Conservation (phyloP, 257 asterid genomes). For the Nicotiana benthamiana region DNA sequence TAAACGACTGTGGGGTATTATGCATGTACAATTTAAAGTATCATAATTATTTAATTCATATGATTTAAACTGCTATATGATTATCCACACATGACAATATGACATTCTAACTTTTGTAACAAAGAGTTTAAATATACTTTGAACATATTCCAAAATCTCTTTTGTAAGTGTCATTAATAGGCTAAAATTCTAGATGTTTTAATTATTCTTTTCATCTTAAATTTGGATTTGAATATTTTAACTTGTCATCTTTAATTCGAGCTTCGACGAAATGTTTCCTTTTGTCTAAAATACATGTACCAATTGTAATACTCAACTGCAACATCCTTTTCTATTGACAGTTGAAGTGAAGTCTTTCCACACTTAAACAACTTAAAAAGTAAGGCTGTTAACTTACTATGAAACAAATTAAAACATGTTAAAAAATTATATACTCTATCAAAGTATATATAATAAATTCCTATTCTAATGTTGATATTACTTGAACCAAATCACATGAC, state of each 20-base stretch:
- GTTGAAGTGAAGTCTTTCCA: neutral
- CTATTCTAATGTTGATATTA: neutral
- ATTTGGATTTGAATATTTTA: too few relatives aligned
- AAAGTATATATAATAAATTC: neutral
- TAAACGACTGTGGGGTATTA: neutral
- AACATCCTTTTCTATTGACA: neutral
- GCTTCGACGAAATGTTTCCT: neutral
- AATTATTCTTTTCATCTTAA: too few relatives aligned
- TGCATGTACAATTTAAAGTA: neutral
- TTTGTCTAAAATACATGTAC: neutral
- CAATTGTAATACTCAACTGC: neutral
- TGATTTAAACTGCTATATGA: too few relatives aligned
- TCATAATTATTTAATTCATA: neutral
- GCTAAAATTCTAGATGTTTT: too few relatives aligned
- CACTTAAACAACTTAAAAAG: slow-evolving; percentile 1
- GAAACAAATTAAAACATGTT: neutral
- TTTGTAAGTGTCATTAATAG: too few relatives aligned
- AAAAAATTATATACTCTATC: neutral
- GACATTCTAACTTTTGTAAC: too few relatives aligned
- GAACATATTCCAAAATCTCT: too few relatives aligned
- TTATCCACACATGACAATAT: too few relatives aligned
- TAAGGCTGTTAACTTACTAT: neutral
- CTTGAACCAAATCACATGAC: neutral
- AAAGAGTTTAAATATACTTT: too few relatives aligned
- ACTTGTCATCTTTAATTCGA: neutral